Percentiles rank a stretch among this genome's conserved stretches.
These are phyloP conservation scores for Polyporus tsugae DNA, from an alignment of 1,284 basidiomycete species.

Conservation along the genomic window DNA sequence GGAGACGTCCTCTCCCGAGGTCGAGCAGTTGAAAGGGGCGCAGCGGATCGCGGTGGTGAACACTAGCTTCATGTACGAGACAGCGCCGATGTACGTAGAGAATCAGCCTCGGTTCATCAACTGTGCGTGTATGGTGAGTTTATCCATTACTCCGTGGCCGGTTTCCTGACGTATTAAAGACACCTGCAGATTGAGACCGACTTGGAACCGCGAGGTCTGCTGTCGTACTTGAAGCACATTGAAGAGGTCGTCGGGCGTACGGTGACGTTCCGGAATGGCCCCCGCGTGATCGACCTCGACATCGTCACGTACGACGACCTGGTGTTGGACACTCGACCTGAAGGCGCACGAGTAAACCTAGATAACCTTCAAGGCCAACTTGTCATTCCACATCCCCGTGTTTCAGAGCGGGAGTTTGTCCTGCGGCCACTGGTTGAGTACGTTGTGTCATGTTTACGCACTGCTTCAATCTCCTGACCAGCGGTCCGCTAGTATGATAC, in stretches of 20 bases:
- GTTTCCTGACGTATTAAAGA: neutral
- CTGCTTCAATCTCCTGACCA: neutral
- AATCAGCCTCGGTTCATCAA: conserved; percentile 94
- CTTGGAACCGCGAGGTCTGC: conserved; percentile 67
- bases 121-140: conserved; percentile 84
- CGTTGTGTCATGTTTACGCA: conserved; percentile 39
- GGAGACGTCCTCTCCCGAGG: conserved; percentile 51
- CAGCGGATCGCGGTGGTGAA: conserved; percentile 61
- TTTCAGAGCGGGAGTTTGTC: conserved; percentile 92
- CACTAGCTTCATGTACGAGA: conserved; percentile 95
- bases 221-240: conserved; percentile 77
- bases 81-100: conserved; percentile 93
- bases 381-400: conserved; percentile 84
- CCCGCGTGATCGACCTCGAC: conserved; percentile 92
- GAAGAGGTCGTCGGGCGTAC: conserved; percentile 85
- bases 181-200: conserved; percentile 74
- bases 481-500: conserved; percentile 65
- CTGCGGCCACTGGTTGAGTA: conserved; percentile 89
- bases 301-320: conserved; percentile 82
- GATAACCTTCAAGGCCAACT: conserved; percentile 72
- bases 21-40: conserved; percentile 29
- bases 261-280: conserved; percentile 86
- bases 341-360: conserved; percentile 46
- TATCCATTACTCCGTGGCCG: neutral
- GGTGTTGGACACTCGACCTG: conserved; percentile 65